Conservation (phyloP, 257 asterid species). For the Anisodus acutangulus region DNA sequence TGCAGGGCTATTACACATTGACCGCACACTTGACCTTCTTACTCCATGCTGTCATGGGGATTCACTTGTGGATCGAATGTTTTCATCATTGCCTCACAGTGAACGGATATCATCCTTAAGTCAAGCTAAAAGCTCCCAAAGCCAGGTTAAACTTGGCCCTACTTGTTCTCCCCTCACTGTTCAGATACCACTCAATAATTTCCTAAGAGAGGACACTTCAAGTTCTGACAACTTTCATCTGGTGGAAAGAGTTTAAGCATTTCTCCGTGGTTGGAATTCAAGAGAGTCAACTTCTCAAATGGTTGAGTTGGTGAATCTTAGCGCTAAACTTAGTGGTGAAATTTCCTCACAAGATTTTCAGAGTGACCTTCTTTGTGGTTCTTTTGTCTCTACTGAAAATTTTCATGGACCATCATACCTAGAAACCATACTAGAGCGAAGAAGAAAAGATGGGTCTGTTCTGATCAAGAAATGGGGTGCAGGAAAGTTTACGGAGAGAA, state of each 20-base stretch:
- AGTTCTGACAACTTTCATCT: slow-evolving; percentile 53
- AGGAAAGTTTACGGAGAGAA: slow-evolving; percentile 78
- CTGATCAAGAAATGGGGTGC: slow-evolving; percentile 97
- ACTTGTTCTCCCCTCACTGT: slow-evolving; percentile 72
- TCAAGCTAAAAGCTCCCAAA: slow-evolving; percentile 62
- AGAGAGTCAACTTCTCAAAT: slow-evolving; percentile 51
- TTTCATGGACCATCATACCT: slow-evolving; percentile 82
- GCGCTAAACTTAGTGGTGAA: slow-evolving; percentile 55
- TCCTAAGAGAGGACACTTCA: slow-evolving; percentile 52
- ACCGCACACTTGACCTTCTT: slow-evolving; percentile 97
- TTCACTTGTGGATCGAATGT: slow-evolving; percentile 88
- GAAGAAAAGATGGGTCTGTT: slow-evolving; percentile 77
- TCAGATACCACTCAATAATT: slow-evolving; percentile 71
- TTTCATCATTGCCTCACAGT: slow-evolving; percentile 79
- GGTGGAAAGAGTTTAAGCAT: slow-evolving; percentile 75
- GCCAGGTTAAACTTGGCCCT: slow-evolving; percentile 56
- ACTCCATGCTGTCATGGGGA: slow-evolving; percentile 98
- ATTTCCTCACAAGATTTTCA: slow-evolving; percentile 40
- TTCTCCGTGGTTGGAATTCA: slow-evolving; percentile 79
- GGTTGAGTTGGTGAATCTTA: slow-evolving; percentile 56
- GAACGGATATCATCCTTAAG: slow-evolving; percentile 52
- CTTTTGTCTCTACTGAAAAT: slow-evolving; percentile 79
- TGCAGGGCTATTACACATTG: slow-evolving; percentile 85
- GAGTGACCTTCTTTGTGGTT: slow-evolving; percentile 63
- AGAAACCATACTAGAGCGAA: slow-evolving; percentile 82